Percentiles rank a stretch among this genome's conserved stretches.
Evolutionary conservation across 192 early-diverging fungal species (phyloP).

Genomic region (Backusella tuberculispora): DNA sequence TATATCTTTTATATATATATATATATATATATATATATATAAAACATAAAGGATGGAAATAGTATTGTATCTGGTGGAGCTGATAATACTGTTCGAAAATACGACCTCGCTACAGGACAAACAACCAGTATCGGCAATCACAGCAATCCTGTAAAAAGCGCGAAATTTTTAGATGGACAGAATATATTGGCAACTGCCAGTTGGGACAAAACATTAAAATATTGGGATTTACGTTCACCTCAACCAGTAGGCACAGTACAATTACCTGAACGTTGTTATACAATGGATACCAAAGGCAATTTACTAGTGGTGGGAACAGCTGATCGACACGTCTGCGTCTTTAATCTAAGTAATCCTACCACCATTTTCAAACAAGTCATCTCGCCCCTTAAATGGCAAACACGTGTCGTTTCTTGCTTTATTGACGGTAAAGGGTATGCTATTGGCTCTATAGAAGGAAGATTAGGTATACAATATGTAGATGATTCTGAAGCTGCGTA

Average conservation of each 20-base stretch:
- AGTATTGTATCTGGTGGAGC: slow-evolving; percentile 90
- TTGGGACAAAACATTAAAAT: slow-evolving; percentile 97
- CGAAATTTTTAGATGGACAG: slow-evolving; percentile 72
- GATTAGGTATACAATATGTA: slow-evolving; percentile 90
- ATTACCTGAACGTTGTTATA: slow-evolving; percentile 87
- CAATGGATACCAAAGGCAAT: slow-evolving; percentile 84
- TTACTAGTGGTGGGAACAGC: slow-evolving; percentile 90
- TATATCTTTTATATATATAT: too few relatives aligned
- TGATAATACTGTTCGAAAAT: slow-evolving; percentile 85
- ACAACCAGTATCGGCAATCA: slow-evolving; percentile 83
- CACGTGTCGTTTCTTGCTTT: slow-evolving; percentile 82
- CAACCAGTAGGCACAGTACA: slow-evolving; percentile 71
- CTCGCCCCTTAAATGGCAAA: slow-evolving; percentile 86
- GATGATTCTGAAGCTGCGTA: slow-evolving; percentile 70
- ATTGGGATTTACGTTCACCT: slow-evolving; percentile 90
- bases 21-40: too few relatives aligned
- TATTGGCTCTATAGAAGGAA: slow-evolving; percentile 93
- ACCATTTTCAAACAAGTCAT: slow-evolving; percentile 64
- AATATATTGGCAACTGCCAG: slow-evolving; percentile 84
- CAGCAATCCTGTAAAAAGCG: slow-evolving; percentile 80
- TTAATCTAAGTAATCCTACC: slow-evolving; percentile 79
- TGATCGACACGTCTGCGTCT: slow-evolving; percentile 81
- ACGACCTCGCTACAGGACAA: slow-evolving; percentile 84
- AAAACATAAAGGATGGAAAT: slow-evolving; percentile 74
- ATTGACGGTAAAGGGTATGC: slow-evolving; percentile 79